These are phyloP conservation scores for Pseudonectria foliicola DNA, from an alignment of 2,329 filamentous ascomycete genomes.

Conservation along the genomic window DNA sequence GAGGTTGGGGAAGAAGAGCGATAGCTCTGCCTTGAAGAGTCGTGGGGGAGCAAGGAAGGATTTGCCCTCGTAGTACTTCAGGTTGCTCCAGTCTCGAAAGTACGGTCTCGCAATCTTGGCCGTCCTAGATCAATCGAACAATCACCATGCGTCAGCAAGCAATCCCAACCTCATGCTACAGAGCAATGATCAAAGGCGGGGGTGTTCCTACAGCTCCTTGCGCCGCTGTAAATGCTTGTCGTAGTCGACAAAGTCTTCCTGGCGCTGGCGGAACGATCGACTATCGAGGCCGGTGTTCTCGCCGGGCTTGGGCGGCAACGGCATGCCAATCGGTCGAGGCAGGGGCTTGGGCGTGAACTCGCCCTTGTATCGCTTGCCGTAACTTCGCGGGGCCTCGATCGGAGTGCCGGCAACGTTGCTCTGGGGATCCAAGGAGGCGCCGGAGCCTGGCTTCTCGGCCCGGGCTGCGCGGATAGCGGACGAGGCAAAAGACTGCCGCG, in stretches of 20 bases:
- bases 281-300: slow-evolving; percentile 75
- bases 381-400: slow-evolving; percentile 52
- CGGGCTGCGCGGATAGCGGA: slow-evolving; percentile 30
- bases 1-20: slow-evolving; percentile 92
- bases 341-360: slow-evolving; percentile 54
- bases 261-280: slow-evolving; percentile 59
- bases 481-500: slow-evolving; percentile 40
- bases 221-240: slow-evolving; percentile 75
- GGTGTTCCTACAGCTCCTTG: slow-evolving; percentile 57
- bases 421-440: slow-evolving; percentile 31
- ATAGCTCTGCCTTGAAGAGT: slow-evolving; percentile 74
- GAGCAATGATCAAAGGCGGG: too few species aligned
- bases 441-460: slow-evolving; percentile 28
- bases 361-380: slow-evolving; percentile 45
- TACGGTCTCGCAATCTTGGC: slow-evolving; percentile 78
- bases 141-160: slow-evolving; percentile 1
- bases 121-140: too few species aligned
- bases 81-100: slow-evolving; percentile 90
- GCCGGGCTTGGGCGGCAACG: slow-evolving; percentile 62
- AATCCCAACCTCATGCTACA: neutral
- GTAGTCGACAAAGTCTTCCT: slow-evolving; percentile 76
- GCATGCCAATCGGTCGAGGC: slow-evolving; percentile 74
- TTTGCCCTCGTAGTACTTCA: slow-evolving; percentile 79
- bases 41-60: slow-evolving; percentile 79
- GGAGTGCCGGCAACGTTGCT: slow-evolving; percentile 37